Evolutionary conservation across 805 yeast genomes (phyloP).

Genomic region (Candida maltosa): DNA sequence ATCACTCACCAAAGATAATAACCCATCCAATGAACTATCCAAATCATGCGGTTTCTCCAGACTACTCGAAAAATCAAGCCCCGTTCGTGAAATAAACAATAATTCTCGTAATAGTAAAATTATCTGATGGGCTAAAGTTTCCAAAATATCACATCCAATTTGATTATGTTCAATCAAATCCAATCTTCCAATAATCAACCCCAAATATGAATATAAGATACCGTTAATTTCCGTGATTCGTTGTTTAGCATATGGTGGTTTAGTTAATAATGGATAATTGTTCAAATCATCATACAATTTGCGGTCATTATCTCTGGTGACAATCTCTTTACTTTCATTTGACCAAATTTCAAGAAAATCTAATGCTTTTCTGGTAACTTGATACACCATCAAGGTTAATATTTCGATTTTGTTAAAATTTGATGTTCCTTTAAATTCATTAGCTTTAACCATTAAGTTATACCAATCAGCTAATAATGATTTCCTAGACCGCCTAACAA

Average conservation of each 20-base stretch:
- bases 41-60: conserved; percentile 41
- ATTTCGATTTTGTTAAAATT: conserved; percentile 57
- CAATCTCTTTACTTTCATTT: conserved; percentile 50
- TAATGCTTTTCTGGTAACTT: conserved; percentile 63
- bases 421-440: conserved; percentile 65
- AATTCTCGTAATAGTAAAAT: conserved; percentile 63
- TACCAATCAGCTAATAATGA: conserved; percentile 78
- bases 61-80: conserved; percentile 32
- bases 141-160: conserved; percentile 65
- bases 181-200: conserved; percentile 68
- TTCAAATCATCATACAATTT: conserved; percentile 34
- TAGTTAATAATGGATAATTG: conserved; percentile 42
- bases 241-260: conserved; percentile 60
- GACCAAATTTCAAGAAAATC: conserved; percentile 73
- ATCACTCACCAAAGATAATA: conserved; percentile 60
- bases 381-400: conserved; percentile 60
- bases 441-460: conserved; percentile 70
- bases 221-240: conserved; percentile 65
- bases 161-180: conserved; percentile 75
- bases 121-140: conserved; percentile 64
- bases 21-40: conserved; percentile 50
- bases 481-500: conserved; percentile 63
- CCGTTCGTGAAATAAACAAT: conserved; percentile 54
- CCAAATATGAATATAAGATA: conserved; percentile 57
- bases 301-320: conserved; percentile 27